Evolutionary conservation across 352 stramenopile genomes (phyloP).

Genomic region (Phytophthora citrophthora): DNA sequence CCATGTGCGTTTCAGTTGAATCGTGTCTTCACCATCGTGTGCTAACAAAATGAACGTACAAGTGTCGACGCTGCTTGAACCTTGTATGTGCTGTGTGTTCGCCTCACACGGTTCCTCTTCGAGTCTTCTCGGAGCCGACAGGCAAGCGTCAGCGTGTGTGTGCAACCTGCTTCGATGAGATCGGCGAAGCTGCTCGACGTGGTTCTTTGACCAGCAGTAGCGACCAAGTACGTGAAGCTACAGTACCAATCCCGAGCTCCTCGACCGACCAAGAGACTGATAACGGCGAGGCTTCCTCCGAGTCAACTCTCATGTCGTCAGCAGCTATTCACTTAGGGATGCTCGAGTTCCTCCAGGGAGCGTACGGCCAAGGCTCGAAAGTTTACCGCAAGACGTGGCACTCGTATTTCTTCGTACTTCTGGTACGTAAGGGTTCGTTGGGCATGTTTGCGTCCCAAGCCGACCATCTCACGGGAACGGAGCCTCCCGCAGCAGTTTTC

Average conservation of each 20-base stretch:
- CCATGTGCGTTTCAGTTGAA: conserved; percentile 48
- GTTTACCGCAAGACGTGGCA: conserved; percentile 73
- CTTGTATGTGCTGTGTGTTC: conserved; percentile 76
- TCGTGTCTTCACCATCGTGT: background rate
- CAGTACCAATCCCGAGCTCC: conserved; percentile 15
- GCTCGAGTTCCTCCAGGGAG: conserved; percentile 61
- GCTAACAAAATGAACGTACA: conserved; percentile 4
- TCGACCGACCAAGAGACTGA: conserved; percentile 13
- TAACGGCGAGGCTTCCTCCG: conserved; percentile 25
- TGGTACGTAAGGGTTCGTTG: conserved; percentile 74
- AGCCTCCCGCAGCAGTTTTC: conserved; percentile 62
- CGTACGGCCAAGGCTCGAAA: conserved; percentile 43
- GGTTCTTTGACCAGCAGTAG: conserved; percentile 14
- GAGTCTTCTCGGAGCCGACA: conserved; percentile 53
- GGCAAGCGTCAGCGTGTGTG: conserved; percentile 59
- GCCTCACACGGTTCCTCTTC: conserved; percentile 51
- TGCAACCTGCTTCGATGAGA: conserved; percentile 44
- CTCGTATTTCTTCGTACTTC: conserved; percentile 72
- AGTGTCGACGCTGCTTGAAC: conserved; percentile 70
- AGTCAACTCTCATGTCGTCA: conserved; percentile 28
- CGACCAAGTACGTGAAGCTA: conserved; percentile 33
- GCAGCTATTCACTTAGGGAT: conserved; percentile 52
- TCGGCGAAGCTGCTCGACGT: conserved; percentile 16
- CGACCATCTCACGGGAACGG: conserved; percentile 48
- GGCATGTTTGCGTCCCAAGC: conserved; percentile 66